Base-by-base conservation (phyloP, 140 eudicot genomes). In the Senecio squalidus region DNA sequence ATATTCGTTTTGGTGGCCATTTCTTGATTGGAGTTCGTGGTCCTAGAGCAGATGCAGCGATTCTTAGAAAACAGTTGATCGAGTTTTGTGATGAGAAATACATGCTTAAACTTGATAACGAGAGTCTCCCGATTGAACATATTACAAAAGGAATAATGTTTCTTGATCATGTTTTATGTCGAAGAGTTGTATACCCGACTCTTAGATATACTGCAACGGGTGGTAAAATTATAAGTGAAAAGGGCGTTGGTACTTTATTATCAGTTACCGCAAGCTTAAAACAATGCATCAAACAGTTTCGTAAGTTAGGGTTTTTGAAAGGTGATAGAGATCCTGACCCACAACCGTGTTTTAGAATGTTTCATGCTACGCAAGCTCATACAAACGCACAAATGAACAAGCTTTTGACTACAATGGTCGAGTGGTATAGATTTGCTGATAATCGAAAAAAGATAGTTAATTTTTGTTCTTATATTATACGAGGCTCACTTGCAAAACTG, bases 271-370 rank as follows among this genome's bases (percentile, higher is more conserved):
- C 99, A 13, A 88, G 99, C 63, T 58, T 93, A 33, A 86, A 88
- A 66, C 99, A 88, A 59, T 93, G 99, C 61, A 88, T 93, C 18
- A 79, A 74, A 30, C 96, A 82, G 61, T 88, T 92, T 58, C 70
- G 99, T 58, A 78, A 81, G 62, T 58, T 92, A 49, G 81, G 72
- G 14, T 84, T 82, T 60, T 65, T 92, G 7, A 87, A 92, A 75
- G 99, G 99, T n/a, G 95, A 92, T 55, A 70, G 88, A 58, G 99
- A 92, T 58, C 99, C 99, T 0, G 99, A 92, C 49, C 99, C 99
- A 25, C 94, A 88, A 26, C 99, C 99, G 5, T 92, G 99, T 72
- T 84, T 83, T 38, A 73, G 95, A 62, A 92, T 92, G 99, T 83
- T 92, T 46, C 95, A 92, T 53, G 95, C 99, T 20, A 89, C 96